Percentiles rank a stretch among this genome's conserved stretches.
Evolutionary conservation across 2,329 filamentous ascomycete species (phyloP).

Genomic region (Cercospora sesami): DNA sequence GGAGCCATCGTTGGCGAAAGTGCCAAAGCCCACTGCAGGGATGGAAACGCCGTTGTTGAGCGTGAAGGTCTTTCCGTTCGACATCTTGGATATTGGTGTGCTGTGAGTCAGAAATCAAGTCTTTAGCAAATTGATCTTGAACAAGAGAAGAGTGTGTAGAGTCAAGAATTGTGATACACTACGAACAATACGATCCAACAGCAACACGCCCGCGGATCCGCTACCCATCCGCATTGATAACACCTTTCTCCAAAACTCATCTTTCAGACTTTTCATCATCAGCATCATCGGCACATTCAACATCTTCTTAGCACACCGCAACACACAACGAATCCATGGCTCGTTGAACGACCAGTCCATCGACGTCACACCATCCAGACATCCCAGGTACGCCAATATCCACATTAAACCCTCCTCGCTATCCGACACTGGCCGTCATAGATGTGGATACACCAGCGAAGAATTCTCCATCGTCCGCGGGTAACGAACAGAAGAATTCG

Average conservation of each 20-base stretch:
- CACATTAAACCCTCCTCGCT: neutral
- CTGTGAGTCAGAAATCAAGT: neutral
- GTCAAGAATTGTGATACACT: neutral
- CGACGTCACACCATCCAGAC: conserved; percentile 8
- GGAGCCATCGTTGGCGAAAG: conserved; percentile 65
- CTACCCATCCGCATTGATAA: neutral
- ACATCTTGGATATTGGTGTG: conserved; percentile 49
- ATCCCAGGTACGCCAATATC: neutral
- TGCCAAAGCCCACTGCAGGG: conserved; percentile 65
- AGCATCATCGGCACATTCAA: conserved; percentile 6
- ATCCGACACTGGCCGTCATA: conserved; percentile 11
- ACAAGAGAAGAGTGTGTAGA: neutral
- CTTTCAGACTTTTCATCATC: conserved; percentile 14
- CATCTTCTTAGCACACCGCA: neutral
- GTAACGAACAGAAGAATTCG: neutral
- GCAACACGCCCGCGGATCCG: neutral
- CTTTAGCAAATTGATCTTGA: neutral
- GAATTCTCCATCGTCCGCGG: neutral
- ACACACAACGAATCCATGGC: neutral
- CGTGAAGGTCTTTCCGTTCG: conserved; percentile 54
- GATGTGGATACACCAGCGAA: conserved; percentile 1
- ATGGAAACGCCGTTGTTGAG: conserved; percentile 61
- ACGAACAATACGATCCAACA: neutral
- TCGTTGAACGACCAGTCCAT: conserved; percentile 1
- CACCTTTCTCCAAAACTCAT: neutral